Conservation (phyloP, 208 protist species). For the Sergeia podlipaevii region DNA sequence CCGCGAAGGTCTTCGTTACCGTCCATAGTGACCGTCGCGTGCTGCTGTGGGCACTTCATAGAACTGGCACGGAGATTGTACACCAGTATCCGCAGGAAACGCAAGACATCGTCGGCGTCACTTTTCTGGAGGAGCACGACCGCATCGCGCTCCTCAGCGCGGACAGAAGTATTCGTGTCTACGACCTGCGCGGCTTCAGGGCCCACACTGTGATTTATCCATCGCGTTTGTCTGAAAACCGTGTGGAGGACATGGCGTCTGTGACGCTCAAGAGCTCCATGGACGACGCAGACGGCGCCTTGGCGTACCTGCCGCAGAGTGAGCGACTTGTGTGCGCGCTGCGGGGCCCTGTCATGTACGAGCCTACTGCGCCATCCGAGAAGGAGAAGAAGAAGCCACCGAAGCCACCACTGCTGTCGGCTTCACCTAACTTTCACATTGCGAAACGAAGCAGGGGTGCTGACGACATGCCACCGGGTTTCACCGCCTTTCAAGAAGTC, state of each 20-base stretch:
- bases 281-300: constrained; percentile 59
- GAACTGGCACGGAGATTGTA: constrained; percentile 50
- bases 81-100: constrained; percentile 73
- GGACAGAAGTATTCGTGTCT: constrained; percentile 70
- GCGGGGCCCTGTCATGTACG: constrained; percentile 65
- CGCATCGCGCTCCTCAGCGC: constrained; percentile 58
- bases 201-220: constrained; percentile 48
- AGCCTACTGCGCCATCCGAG: constrained; percentile 11
- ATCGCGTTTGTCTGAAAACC: constrained; percentile 27
- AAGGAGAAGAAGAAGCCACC: not conserved
- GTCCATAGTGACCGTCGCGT: constrained; percentile 75
- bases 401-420: too few relatives aligned
- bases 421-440: too few relatives aligned
- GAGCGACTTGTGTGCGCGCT: constrained; percentile 61
- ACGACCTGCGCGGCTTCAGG: constrained; percentile 60
- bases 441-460: not conserved
- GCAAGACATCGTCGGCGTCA: constrained; percentile 67
- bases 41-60: constrained; percentile 67
- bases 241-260: constrained; percentile 54
- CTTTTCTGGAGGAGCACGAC: constrained; percentile 40
- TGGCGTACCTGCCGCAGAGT: constrained; percentile 42
- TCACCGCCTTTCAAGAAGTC: not conserved
- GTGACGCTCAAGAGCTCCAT: constrained; percentile 53
- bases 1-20: constrained; percentile 55
- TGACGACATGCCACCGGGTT: not conserved